Percentiles rank a stretch among this genome's conserved stretches.
These are phyloP conservation scores for Colletotrichum graminicola DNA, from an alignment of 2,329 filamentous ascomycete genomes.

Conservation along the genomic window DNA sequence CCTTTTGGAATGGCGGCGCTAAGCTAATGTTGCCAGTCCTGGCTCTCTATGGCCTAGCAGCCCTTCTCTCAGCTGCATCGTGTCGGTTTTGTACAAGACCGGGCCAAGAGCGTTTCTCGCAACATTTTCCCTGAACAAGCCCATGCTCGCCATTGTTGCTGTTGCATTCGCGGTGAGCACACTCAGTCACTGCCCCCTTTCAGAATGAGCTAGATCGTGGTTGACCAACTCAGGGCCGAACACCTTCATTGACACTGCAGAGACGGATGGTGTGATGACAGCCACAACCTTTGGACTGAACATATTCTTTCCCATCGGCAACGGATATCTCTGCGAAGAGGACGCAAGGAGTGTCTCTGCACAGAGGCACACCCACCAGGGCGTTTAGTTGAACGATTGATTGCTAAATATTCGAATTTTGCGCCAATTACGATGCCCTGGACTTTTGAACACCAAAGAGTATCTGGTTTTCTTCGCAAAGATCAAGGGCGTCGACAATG, in stretches of 20 bases:
- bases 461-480: conserved; percentile 80
- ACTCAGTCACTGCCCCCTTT: not conserved
- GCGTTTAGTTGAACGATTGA: conserved; percentile 65
- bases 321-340: conserved; percentile 68
- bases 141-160: conserved; percentile 3
- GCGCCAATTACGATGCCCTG: conserved; percentile 79
- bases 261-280: not conserved
- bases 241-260: not conserved
- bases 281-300: conserved; percentile 10
- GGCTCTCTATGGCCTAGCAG: conserved; percentile 5
- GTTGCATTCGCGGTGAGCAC: not conserved
- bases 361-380: conserved; percentile 68
- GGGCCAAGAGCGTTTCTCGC: conserved; percentile 2
- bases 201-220: not conserved
- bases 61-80: conserved; percentile 6
- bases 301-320: conserved; percentile 43
- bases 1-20: not conserved
- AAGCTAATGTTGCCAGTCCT: conserved; percentile 18
- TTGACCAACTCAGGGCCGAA: not conserved
- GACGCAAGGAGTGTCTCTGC: conserved; percentile 70
- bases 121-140: not conserved
- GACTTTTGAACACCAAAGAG: conserved; percentile 81
- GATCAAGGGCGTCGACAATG: conserved; percentile 73
- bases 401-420: conserved; percentile 57
- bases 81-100: conserved; percentile 11